These are phyloP conservation scores for Ustilago crameri DNA, from an alignment of 1,284 basidiomycete genomes.

Conservation along the genomic window DNA sequence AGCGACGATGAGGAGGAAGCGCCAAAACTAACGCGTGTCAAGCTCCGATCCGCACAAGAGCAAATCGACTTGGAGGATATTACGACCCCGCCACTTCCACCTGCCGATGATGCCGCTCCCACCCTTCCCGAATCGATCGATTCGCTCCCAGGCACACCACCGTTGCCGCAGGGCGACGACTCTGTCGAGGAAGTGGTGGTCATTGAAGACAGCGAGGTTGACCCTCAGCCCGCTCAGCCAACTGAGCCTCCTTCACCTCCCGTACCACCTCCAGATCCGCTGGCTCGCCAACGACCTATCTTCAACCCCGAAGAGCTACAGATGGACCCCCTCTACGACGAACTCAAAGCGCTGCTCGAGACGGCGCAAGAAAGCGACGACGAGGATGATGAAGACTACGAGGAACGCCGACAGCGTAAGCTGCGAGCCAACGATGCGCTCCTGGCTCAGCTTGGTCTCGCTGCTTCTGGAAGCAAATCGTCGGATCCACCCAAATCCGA, in stretches of 20 bases:
- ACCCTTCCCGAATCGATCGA: constrained; percentile 4
- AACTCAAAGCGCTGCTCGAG: constrained; percentile 28
- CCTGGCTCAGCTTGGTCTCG: constrained; percentile 39
- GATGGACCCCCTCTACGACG: constrained; percentile 30
- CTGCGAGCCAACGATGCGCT: constrained; percentile 37
- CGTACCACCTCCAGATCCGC: constrained; percentile 25
- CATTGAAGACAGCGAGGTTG: not conserved
- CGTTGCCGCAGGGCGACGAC: not conserved
- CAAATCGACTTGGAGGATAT: constrained; percentile 17
- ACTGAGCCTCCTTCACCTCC: constrained; percentile 4
- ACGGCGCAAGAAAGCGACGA: constrained; percentile 28
- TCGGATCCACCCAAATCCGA: not conserved
- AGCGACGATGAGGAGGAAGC: constrained; percentile 4
- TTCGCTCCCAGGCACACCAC: not conserved
- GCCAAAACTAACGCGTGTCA: too few species aligned
- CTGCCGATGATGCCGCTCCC: constrained; percentile 18
- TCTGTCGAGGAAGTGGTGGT: not conserved
- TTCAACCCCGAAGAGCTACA: constrained; percentile 31
- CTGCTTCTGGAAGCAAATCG: constrained; percentile 5
- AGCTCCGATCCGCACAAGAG: not conserved
- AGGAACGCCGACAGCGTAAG: constrained; percentile 37
- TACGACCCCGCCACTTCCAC: constrained; percentile 25
- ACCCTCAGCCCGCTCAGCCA: not conserved
- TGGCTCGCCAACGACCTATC: constrained; percentile 23
- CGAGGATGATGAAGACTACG: constrained; percentile 43